Evolutionary conservation across 2,329 filamentous ascomycete genomes (phyloP).

Genomic region (Scopulariopsis brevicaulis): DNA sequence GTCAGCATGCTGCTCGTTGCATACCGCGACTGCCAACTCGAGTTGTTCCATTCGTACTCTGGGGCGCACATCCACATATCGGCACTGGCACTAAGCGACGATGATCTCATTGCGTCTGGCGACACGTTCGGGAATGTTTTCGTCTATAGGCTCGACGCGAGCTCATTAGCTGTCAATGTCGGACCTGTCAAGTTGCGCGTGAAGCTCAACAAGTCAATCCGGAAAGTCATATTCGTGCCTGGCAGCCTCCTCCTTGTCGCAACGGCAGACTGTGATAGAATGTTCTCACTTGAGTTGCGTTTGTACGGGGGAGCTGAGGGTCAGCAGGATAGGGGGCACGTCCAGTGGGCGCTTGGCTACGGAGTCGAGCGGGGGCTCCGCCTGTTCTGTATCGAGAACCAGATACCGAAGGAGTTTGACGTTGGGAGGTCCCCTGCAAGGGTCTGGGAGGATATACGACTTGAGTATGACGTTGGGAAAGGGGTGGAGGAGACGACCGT

Average conservation of each 20-base stretch:
- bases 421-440: background rate
- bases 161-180: too few relatives aligned
- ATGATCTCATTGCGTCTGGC: too few relatives aligned
- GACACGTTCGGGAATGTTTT: too few relatives aligned
- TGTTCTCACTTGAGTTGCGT: background rate
- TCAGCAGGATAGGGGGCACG: background rate
- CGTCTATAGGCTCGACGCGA: too few relatives aligned
- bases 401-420: background rate
- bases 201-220: background rate
- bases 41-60: conserved; percentile 11
- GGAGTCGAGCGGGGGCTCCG: background rate
- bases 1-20: conserved; percentile 11
- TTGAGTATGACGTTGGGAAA: too few relatives aligned
- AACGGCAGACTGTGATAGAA: background rate
- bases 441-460: too few relatives aligned
- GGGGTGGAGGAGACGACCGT: too few relatives aligned
- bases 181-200: too few relatives aligned
- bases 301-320: background rate
- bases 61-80: conserved; percentile 2
- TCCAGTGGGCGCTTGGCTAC: background rate
- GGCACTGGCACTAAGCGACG: too few relatives aligned
- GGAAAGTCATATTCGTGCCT: background rate
- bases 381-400: background rate
- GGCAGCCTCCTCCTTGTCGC: background rate
- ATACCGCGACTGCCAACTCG: conserved; percentile 9